phyloP scores from a whole-genome alignment of 2,329 filamentous ascomycete genomes.

The Monosporascus sp. region DNA sequence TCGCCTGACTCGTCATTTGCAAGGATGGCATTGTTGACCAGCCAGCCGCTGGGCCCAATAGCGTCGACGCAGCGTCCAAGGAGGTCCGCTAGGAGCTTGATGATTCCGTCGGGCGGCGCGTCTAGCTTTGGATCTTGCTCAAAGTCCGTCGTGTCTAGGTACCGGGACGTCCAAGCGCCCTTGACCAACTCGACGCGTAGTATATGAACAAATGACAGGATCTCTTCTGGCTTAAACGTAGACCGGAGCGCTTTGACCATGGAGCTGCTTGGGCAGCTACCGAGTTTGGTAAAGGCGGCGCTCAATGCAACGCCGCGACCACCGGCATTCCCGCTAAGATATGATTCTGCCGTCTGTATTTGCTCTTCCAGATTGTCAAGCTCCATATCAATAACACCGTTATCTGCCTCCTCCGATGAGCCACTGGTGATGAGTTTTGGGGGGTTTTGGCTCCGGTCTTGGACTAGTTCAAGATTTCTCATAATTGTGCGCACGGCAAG shows the following conservation, averaged over 20 bases:
- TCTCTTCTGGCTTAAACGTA: conserved; percentile 60
- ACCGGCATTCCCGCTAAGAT: conserved; percentile 59
- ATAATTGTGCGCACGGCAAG: conserved; percentile 62
- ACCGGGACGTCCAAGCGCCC: conserved; percentile 70
- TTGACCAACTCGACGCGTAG: conserved; percentile 67
- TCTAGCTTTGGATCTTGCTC: conserved; percentile 39
- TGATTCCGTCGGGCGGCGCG: conserved; percentile 59
- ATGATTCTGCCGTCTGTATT: conserved; percentile 61
- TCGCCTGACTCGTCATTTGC: conserved; percentile 53
- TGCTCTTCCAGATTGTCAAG: conserved; percentile 59
- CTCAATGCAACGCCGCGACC: conserved; percentile 60
- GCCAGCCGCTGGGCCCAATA: conserved; percentile 68
- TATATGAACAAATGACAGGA: conserved; percentile 65
- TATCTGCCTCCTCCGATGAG: conserved; percentile 23
- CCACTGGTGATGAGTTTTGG: conserved; percentile 26
- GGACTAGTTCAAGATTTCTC: conserved; percentile 59
- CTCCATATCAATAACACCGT: conserved; percentile 41
- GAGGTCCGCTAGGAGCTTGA: conserved; percentile 65
- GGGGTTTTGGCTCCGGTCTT: conserved; percentile 31
- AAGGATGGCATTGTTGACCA: conserved; percentile 54
- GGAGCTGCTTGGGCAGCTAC: conserved; percentile 53
- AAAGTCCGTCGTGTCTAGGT: conserved; percentile 53
- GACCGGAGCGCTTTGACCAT: conserved; percentile 60
- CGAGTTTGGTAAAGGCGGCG: conserved; percentile 63
- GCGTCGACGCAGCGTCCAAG: conserved; percentile 71